phyloP scores from a whole-genome alignment of 192 early-diverging fungal genomes.

The Coemansia sp. region DNA sequence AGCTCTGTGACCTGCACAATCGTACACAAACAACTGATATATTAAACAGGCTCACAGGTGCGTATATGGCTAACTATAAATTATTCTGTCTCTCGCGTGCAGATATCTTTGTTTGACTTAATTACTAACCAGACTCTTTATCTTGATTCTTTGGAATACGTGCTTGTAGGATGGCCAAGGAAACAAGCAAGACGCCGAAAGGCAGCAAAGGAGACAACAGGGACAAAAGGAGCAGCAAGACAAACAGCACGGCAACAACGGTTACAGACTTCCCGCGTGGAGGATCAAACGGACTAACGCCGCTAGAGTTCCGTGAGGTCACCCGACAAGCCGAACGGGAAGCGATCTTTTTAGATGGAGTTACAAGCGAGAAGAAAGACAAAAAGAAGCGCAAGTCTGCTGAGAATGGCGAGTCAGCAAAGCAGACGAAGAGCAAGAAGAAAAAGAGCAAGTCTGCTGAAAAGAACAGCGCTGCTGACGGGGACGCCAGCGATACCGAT shows the following conservation, averaged over 20 bases:
- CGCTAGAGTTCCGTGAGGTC: slow-evolving; percentile 81
- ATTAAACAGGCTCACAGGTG: background rate
- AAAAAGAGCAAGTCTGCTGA: slow-evolving; percentile 46
- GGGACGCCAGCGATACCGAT: background rate
- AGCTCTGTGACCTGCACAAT: background rate
- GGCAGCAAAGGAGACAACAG: slow-evolving; percentile 3
- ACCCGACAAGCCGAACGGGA: slow-evolving; percentile 74
- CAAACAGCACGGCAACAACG: slow-evolving; percentile 35
- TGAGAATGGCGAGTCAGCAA: slow-evolving; percentile 30
- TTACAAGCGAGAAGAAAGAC: slow-evolving; percentile 42
- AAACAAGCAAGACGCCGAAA: slow-evolving; percentile 2
- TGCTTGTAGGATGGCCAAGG: slow-evolving; percentile 1
- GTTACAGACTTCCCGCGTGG: slow-evolving; percentile 79
- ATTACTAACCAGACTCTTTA: background rate
- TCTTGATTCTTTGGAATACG: background rate
- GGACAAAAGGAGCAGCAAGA: slow-evolving; percentile 23
- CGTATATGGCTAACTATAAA: background rate
- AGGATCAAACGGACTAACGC: slow-evolving; percentile 75
- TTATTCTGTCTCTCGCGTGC: background rate
- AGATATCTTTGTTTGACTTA: background rate
- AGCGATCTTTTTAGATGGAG: slow-evolving; percentile 57
- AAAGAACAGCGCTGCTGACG: background rate
- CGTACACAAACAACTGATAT: background rate
- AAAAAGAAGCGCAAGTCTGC: slow-evolving; percentile 61
- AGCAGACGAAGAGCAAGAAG: slow-evolving; percentile 55